These are phyloP conservation scores for Friedmanniomyces simplex DNA, from an alignment of 495 filamentous ascomycete species.

Conservation along the genomic window DNA sequence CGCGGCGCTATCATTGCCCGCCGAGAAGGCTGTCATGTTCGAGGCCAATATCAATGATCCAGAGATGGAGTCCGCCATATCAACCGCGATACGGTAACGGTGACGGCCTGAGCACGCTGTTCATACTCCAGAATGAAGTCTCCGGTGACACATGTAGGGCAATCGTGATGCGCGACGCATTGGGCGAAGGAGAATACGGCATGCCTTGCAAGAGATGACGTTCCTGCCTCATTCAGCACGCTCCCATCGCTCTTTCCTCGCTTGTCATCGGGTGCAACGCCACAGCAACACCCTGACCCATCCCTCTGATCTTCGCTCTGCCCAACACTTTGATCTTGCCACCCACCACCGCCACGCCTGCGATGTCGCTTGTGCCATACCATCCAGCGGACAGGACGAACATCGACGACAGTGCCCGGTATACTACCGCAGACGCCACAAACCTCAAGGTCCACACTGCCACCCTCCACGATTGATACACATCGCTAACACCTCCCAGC, in stretches of 20 bases:
- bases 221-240: not conserved
- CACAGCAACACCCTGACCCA: not conserved
- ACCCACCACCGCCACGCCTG: not conserved
- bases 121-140: no score
- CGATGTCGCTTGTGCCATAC: not conserved
- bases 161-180: no score
- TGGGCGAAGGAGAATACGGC: no score
- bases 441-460: not conserved
- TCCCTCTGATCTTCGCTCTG: not conserved
- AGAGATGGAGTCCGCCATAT: no score
- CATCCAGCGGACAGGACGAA: not conserved
- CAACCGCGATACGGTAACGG: no score
- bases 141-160: no score
- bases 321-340: not conserved
- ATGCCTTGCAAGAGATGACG: no score
- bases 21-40: no score
- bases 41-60: no score
- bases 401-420: not conserved
- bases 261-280: not conserved
- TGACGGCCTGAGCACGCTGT: no score
- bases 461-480: not conserved
- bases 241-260: not conserved
- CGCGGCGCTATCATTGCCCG: no score
- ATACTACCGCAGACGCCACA: not conserved
- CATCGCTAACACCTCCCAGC: not conserved